Base-by-base conservation (phyloP, 371 early-diverging fungal species). In the Haplosporangium sp. region DNA sequence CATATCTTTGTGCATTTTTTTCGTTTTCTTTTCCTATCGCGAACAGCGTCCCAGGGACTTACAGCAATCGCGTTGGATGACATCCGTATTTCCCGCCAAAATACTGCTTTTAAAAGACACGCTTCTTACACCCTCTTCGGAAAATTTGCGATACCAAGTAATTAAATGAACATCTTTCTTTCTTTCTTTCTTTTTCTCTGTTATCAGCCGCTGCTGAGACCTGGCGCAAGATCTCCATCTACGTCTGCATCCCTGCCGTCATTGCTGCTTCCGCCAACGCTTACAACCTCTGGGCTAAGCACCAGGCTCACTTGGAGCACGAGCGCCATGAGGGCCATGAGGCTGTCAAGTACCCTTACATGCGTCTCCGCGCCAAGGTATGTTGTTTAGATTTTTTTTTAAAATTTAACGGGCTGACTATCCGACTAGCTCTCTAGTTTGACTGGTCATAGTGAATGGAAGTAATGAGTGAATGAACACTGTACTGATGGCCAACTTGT, bases 181-280 rank as follows among this genome's bases (percentile, higher is more conserved):
- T n/a, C 29, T 29, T 29, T 20, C 13, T 36, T 12, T 56, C 6
- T 40, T 41, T 14, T 18, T 14, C 8, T 42, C 18, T n/a, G 14
- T n/a, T 7, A 36, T 46, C 67, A 83, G 83, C 67, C 51, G 73
- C 76, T 58, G 64, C 76, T 16, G 64, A 74, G 64, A 71, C 75
- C 61, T 83, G 83, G 82, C 82, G 73, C 69, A 82, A 82, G 65
- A 63, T 83, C 14, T 80, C 83, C 43, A 58, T 80, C 59, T 82
- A 72, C 57, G 81, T 75, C 59, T 68, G 70, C 62, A 64, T 72
- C 50, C 73, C 76, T 37, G 76, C 71, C 46, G n/a, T 83, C 57
- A 11, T 80, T 50, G 61, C 73, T 13, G 53, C 81, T 67, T 46
- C 81, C 56, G 80, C 76, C 55, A 83, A 83, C 65, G 80, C 83